Evolutionary conservation across 305 asterid genomes (phyloP).

Genomic region (Euphrasia arctica): DNA sequence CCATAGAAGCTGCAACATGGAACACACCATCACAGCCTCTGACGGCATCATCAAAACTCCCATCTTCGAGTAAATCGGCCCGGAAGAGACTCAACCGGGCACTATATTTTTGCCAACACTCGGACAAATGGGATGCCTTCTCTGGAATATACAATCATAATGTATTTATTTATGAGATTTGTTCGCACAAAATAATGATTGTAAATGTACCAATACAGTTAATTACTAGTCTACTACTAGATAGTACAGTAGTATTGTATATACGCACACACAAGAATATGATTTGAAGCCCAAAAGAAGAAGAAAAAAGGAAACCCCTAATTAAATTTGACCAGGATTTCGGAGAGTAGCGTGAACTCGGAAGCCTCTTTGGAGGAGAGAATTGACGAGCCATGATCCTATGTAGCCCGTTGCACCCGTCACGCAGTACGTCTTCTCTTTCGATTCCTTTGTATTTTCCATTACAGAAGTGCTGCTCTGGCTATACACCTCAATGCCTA

Average conservation of each 20-base stretch:
- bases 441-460: constrained; percentile 27
- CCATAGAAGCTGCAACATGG: constrained; percentile 91
- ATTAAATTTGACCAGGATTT: constrained; percentile 43
- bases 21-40: constrained; percentile 73
- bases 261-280: too few relatives aligned
- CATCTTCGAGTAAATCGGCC: constrained; percentile 74
- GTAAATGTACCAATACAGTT: too few relatives aligned
- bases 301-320: neutral
- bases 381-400: constrained; percentile 79
- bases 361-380: constrained; percentile 63
- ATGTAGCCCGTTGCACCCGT: constrained; percentile 82
- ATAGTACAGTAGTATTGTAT: too few relatives aligned
- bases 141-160: constrained; percentile 35
- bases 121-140: constrained; percentile 50
- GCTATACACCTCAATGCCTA: too few relatives aligned
- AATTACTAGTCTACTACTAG: too few relatives aligned
- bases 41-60: constrained; percentile 81
- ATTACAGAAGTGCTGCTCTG: neutral
- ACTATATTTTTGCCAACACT: constrained; percentile 39
- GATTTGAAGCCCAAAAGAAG: neutral
- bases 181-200: too few relatives aligned
- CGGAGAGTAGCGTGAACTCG: constrained; percentile 72
- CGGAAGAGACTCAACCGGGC: constrained; percentile 48
- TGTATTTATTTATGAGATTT: too few relatives aligned
- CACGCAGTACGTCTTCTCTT: constrained; percentile 54